Evolutionary conservation across 2,329 filamentous ascomycete species (phyloP).

Genomic region (Trichophyton mentagrophytes): DNA sequence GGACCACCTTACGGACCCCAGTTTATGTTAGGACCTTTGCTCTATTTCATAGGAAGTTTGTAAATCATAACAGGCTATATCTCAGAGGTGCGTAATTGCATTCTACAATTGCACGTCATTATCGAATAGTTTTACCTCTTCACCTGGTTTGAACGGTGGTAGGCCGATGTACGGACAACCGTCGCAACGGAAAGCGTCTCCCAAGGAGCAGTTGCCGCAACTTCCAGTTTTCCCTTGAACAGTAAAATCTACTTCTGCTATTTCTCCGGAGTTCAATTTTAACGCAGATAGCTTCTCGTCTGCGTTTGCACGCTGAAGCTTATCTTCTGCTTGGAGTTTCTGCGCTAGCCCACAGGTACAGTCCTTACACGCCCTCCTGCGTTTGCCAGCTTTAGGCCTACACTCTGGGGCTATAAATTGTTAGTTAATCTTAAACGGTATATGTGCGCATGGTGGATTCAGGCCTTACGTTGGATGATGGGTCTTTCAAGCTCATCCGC

Average conservation of each 20-base stretch:
- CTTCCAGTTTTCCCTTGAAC: conserved; percentile 94
- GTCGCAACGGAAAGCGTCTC: conserved; percentile 72
- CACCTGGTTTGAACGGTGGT: conserved; percentile 91
- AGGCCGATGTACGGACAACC: conserved; percentile 76
- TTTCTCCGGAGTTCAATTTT: conserved; percentile 59
- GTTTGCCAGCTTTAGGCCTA: conserved; percentile 72
- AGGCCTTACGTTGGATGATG: conserved; percentile 62
- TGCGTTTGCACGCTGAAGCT: conserved; percentile 50
- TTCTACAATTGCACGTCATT: conserved; percentile 66
- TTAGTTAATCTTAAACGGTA: background rate
- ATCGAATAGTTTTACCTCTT: conserved; percentile 80
- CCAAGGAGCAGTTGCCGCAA: conserved; percentile 85
- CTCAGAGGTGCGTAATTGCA: background rate
- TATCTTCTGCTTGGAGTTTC: conserved; percentile 74
- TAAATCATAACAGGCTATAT: background rate
- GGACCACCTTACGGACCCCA: background rate
- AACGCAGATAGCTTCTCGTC: conserved; percentile 45
- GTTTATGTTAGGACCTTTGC: background rate
- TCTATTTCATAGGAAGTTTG: background rate
- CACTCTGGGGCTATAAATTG: conserved; percentile 59
- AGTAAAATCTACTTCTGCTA: conserved; percentile 89
- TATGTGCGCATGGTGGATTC: background rate
- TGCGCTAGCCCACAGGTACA: conserved; percentile 89
- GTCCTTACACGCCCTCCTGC: conserved; percentile 91
- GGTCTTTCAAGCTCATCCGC: conserved; percentile 71